Evolutionary conservation across 768 basidiomycete genomes (phyloP).

Genomic region (Albatrellus ellisii): DNA sequence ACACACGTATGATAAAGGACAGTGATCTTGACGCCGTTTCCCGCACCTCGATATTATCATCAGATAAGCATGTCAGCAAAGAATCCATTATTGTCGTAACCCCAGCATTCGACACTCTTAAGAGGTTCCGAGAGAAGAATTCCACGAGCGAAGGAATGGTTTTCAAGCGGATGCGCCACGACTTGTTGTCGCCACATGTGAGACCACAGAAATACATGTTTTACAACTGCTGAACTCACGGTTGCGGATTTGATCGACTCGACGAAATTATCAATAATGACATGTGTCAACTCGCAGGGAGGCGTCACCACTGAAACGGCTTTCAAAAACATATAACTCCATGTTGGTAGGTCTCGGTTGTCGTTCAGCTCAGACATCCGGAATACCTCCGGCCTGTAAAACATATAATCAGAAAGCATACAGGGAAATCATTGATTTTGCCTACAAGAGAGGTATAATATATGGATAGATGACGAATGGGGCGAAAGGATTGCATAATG

Average conservation of each 20-base stretch:
- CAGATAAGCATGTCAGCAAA: slow-evolving; percentile 68
- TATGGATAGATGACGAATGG: slow-evolving; percentile 70
- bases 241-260: slow-evolving; percentile 65
- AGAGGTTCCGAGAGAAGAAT: slow-evolving; percentile 83
- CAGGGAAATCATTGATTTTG: slow-evolving; percentile 11
- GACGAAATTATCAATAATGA: slow-evolving; percentile 48
- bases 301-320: slow-evolving; percentile 75
- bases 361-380: slow-evolving; percentile 88
- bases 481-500: slow-evolving; percentile 63
- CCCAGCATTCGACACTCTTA: slow-evolving; percentile 56
- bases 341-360: slow-evolving; percentile 66
- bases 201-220: slow-evolving; percentile 3
- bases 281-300: slow-evolving; percentile 48
- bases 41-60: slow-evolving; percentile 88
- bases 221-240: slow-evolving; percentile 26
- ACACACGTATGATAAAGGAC: slow-evolving; percentile 79
- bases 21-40: slow-evolving; percentile 83
- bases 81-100: slow-evolving; percentile 71
- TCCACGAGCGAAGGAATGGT: slow-evolving; percentile 80
- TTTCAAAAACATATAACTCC: slow-evolving; percentile 69
- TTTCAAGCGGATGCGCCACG: slow-evolving; percentile 84
- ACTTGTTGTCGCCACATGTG: slow-evolving; percentile 33
- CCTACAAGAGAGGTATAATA: slow-evolving; percentile 64
- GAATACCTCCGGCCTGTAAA: slow-evolving; percentile 67
- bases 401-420: slow-evolving; percentile 5